Evolutionary conservation across 1,284 basidiomycete genomes (phyloP), one percentile per base, ranked within the genome.

Genomic region (Pterula multifida): DNA sequence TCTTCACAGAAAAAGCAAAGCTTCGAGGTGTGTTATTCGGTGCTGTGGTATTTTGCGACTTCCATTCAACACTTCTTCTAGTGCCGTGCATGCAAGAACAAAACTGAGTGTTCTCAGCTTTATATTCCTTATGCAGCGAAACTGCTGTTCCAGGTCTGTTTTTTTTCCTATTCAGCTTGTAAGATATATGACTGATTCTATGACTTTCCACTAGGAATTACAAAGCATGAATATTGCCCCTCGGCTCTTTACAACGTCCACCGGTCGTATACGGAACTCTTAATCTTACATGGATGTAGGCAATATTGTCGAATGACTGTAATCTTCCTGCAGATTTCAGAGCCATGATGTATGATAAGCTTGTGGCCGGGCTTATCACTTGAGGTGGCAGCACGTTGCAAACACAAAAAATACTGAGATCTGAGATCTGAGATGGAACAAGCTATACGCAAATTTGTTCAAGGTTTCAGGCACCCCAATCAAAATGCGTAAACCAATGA

Each of bases 81-180:
- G 73, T 92, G 89, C 61, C 81, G 90, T 52, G 85, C 92, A 36
- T 97, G 93, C 68, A 88, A 92, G 62, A 97, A 96, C 72, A 94
- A 93, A 71, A 95, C 92, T 28, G 87, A 88, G 45, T 86, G 88
- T 61, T 93, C 89, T 51, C 91, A 94, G 58, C 66, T 93, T 19
- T 90, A 90, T 61, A 91, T 93, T 66, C 90, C 90, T 36, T 93
- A 93, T 61, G 90, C 90, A 13, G 90, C 90, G 17, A 95, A 95
- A 66, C 66, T 95, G 52, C 73, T 95, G 48, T 91, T 94, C 82
- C 90, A 94, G 79, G 84, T 85, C 60, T 50, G 71, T 61, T 50
- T 32, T n/a, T 32, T 3, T 26, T 49, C 35, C 19, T 13, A 26
- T 32, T 48, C 13, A 17, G 3, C 44, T 11, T 46, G 6, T 22